Evolutionary conservation across 2,329 filamentous ascomycete species (phyloP).

Genomic region (Hypoxylon rubiginosum): DNA sequence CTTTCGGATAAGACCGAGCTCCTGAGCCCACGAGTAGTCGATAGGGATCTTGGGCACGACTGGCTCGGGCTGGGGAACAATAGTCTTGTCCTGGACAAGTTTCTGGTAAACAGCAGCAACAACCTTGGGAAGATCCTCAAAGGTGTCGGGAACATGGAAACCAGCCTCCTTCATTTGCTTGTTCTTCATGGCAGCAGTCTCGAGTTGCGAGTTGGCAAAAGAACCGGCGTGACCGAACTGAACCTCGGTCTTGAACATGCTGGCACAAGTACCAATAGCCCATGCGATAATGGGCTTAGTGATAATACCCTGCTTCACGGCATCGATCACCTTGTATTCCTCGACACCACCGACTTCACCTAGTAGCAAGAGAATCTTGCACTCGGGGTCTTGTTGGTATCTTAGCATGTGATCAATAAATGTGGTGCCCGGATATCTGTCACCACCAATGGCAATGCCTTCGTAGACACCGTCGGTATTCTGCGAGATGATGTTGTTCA

Average conservation of each 20-base stretch:
- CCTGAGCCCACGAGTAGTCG: conserved; percentile 99
- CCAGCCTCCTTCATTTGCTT: conserved; percentile 95
- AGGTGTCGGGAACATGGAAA: conserved; percentile 94
- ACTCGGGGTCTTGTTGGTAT: conserved; percentile 96
- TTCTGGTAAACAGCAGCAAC: conserved; percentile 89
- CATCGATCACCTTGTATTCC: conserved; percentile 99
- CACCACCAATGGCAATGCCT: conserved; percentile 99
- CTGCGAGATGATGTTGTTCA: conserved; percentile 99
- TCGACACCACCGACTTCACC: conserved; percentile 99
- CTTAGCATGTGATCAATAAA: conserved; percentile 99
- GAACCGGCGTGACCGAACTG: conserved; percentile 99
- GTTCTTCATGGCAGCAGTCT: conserved; percentile 98
- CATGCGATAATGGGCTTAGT: conserved; percentile 99
- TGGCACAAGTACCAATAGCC: conserved; percentile 99
- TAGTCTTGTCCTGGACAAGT: conserved; percentile 85
- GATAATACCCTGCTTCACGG: conserved; percentile 92
- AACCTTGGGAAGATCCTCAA: conserved; percentile 88
- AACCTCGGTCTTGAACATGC: conserved; percentile 99
- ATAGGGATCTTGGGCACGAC: conserved; percentile 98
- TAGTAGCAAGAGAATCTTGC: conserved; percentile 96
- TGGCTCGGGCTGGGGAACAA: conserved; percentile 89
- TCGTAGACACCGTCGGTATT: conserved; percentile 98
- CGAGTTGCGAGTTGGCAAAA: conserved; percentile 98
- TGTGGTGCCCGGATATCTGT: conserved; percentile 97
- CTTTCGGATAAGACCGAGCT: conserved; percentile 99